These are phyloP conservation scores for Brassica nigra DNA, from an alignment of 345 rosid genomes.

Conservation along the genomic window DNA sequence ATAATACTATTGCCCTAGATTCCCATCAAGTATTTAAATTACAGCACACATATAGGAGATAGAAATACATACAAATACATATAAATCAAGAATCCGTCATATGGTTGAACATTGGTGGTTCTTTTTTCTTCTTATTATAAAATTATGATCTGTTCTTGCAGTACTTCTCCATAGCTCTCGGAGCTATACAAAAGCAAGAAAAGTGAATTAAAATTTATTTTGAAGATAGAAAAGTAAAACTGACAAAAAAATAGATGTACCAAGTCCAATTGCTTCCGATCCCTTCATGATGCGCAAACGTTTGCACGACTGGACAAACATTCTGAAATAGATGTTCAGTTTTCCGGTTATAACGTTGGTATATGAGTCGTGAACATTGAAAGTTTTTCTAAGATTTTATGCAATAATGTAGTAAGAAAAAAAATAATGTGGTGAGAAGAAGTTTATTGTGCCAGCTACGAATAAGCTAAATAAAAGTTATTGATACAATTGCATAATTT, in stretches of 20 bases:
- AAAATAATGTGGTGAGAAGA: slow-evolving; percentile 6
- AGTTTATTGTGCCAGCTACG: slow-evolving; percentile 37
- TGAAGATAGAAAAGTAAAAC: not conserved
- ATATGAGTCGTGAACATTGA: slow-evolving; percentile 19
- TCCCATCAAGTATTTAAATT: slow-evolving; percentile 39
- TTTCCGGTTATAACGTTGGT: slow-evolving; percentile 29
- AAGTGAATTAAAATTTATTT: not conserved
- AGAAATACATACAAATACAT: slow-evolving; percentile 31
- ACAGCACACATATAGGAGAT: slow-evolving; percentile 36
- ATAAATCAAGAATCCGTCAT: slow-evolving; percentile 29
- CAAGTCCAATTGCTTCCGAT: slow-evolving; percentile 94
- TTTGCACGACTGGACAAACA: slow-evolving; percentile 95
- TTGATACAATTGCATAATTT: slow-evolving; percentile 23
- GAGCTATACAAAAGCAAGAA: slow-evolving; percentile 33
- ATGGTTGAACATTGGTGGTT: slow-evolving; percentile 26
- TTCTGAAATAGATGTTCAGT: slow-evolving; percentile 50
- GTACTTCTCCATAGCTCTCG: slow-evolving; percentile 46
- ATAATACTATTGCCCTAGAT: slow-evolving; percentile 43
- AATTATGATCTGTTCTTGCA: slow-evolving; percentile 39
- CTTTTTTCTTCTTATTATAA: not conserved
- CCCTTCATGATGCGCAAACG: slow-evolving; percentile 97
- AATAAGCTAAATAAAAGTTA: slow-evolving; percentile 18
- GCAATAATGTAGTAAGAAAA: slow-evolving; percentile 24
- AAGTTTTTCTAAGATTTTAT: slow-evolving; percentile 20
- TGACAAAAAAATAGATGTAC: slow-evolving; percentile 38